Evolutionary conservation across 2,329 filamentous ascomycete species (phyloP).

Genomic region (Plectosphaerella plurivora): DNA sequence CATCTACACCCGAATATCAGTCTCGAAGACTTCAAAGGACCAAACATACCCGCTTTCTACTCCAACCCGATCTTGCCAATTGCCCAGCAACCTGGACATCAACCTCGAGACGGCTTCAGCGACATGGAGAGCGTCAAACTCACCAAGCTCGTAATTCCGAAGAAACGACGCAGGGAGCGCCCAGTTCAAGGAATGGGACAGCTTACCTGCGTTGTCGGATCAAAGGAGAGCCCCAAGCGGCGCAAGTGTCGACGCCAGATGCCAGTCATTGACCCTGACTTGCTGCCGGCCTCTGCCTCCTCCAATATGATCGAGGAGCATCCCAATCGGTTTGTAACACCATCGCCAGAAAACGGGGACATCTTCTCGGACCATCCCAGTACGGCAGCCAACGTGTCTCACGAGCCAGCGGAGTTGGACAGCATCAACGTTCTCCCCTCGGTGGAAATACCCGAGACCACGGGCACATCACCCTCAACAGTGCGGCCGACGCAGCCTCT

Average conservation of each 20-base stretch:
- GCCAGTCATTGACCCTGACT: neutral
- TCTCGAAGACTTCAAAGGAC: conserved; percentile 1
- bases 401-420: too few relatives aligned
- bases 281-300: neutral
- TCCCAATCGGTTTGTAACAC: too few relatives aligned
- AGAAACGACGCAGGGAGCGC: neutral
- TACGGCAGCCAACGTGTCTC: too few relatives aligned
- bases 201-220: neutral
- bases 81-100: conserved; percentile 14
- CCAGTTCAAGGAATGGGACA: neutral
- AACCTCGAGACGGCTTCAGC: conserved; percentile 26
- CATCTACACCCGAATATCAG: neutral
- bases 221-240: neutral
- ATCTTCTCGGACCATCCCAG: too few relatives aligned
- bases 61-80: too few relatives aligned
- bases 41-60: neutral
- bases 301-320: too few relatives aligned
- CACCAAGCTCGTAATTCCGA: neutral
- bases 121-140: conserved; percentile 10
- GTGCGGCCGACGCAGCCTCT: too few relatives aligned
- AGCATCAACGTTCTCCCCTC: too few relatives aligned
- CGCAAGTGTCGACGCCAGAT: neutral
- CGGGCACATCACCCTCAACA: too few relatives aligned
- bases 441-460: too few relatives aligned
- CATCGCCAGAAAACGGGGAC: too few relatives aligned